phyloP scores from a whole-genome alignment of 495 filamentous ascomycete genomes.

The Aspergillus leporis region DNA sequence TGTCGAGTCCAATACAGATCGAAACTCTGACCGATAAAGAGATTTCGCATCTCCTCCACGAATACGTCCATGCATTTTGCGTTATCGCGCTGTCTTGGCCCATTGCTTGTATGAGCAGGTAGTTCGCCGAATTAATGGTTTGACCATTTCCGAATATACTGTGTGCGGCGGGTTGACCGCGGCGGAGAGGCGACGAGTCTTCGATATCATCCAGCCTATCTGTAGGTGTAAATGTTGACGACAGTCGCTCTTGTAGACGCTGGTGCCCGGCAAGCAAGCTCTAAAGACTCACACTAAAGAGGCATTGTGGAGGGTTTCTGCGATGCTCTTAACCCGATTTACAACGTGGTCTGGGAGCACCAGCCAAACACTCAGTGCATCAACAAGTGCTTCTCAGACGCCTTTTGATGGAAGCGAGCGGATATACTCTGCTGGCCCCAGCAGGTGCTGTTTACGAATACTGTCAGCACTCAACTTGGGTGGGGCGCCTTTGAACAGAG shows the following conservation, averaged over 20 bases:
- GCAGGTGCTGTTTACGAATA: conserved; percentile 4
- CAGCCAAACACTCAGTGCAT: conserved; percentile 25
- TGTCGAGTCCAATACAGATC: conserved; percentile 40
- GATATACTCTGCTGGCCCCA: conserved; percentile 18
- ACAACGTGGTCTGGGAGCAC: conserved; percentile 9
- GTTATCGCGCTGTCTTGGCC: conserved; percentile 42
- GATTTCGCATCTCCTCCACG: conserved; percentile 27
- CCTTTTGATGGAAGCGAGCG: conserved; percentile 26
- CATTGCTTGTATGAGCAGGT: conserved; percentile 76
- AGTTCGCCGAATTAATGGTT: conserved; percentile 56
- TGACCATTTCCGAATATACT: conserved; percentile 37
- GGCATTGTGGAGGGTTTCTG: conserved; percentile 21
- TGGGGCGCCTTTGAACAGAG: neutral
- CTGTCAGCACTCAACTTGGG: neutral
- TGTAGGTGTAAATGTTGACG: neutral
- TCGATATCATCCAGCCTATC: conserved; percentile 44
- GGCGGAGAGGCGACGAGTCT: conserved; percentile 39
- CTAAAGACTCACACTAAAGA: conserved; percentile 20
- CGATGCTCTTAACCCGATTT: conserved; percentile 18
- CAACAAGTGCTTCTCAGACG: conserved; percentile 21
- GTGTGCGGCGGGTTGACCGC: conserved; percentile 38
- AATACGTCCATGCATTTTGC: conserved; percentile 24
- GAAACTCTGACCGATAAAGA: conserved; percentile 36
- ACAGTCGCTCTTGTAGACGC: neutral
- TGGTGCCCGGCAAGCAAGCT: neutral